These are phyloP conservation scores for Alternaria alternata DNA, from an alignment of 2,329 filamentous ascomycete genomes.

Conservation along the genomic window DNA sequence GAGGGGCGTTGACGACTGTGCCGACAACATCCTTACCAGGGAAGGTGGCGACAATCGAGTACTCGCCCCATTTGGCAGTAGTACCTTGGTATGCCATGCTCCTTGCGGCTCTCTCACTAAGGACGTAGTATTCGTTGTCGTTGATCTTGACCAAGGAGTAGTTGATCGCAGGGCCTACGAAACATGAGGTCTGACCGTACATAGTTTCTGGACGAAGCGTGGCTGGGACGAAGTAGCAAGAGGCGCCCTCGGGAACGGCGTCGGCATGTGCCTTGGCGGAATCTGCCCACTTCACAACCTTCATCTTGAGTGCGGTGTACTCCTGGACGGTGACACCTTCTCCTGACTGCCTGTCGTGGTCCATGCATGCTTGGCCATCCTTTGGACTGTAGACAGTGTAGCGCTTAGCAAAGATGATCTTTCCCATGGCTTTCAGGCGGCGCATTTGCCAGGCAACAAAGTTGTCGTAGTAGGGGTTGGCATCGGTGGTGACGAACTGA, in stretches of 20 bases:
- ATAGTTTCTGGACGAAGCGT: slow-evolving; percentile 96
- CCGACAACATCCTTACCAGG: slow-evolving; percentile 83
- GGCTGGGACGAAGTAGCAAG: slow-evolving; percentile 89
- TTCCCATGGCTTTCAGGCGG: slow-evolving; percentile 83
- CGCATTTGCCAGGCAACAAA: slow-evolving; percentile 99
- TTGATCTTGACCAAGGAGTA: slow-evolving; percentile 86
- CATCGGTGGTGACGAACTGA: slow-evolving; percentile 92
- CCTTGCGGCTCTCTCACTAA: slow-evolving; percentile 81
- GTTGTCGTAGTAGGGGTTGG: slow-evolving; percentile 94
- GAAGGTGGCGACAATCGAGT: slow-evolving; percentile 77
- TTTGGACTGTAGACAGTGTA: slow-evolving; percentile 92
- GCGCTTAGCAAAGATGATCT: slow-evolving; percentile 91
- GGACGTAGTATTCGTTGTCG: slow-evolving; percentile 76
- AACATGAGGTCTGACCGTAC: slow-evolving; percentile 97
- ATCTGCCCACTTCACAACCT: slow-evolving; percentile 87
- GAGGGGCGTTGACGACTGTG: slow-evolving; percentile 86
- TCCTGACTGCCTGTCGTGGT: slow-evolving; percentile 82
- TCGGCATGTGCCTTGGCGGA: slow-evolving; percentile 74
- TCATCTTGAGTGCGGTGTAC: slow-evolving; percentile 91
- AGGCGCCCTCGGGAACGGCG: slow-evolving; percentile 79
- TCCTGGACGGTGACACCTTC: slow-evolving; percentile 88
- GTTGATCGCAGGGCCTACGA: slow-evolving; percentile 86
- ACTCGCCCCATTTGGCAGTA: slow-evolving; percentile 78
- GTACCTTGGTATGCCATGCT: slow-evolving; percentile 97
- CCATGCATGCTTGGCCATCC: slow-evolving; percentile 86